phyloP scores from a whole-genome alignment of 768 basidiomycete genomes.

The Agaricus subrufescens region DNA sequence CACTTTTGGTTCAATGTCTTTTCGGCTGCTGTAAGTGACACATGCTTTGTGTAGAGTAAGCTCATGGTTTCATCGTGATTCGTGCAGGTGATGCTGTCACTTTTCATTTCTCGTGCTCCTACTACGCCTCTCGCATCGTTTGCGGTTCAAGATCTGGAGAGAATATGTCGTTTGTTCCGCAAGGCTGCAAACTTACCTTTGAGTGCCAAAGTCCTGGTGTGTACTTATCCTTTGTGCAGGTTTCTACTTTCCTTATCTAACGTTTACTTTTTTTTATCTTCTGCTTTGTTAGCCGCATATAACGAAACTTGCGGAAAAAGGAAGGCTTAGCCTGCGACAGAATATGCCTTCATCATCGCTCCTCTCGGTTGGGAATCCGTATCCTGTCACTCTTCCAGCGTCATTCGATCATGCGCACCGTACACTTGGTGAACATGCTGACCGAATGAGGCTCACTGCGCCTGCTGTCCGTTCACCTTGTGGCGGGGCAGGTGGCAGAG shows the following conservation, averaged over 20 bases:
- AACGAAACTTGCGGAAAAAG: constrained; percentile 48
- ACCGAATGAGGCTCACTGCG: constrained; percentile 20
- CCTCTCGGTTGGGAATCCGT: constrained; percentile 13
- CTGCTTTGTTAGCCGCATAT: constrained; percentile 42
- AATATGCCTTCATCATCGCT: not conserved
- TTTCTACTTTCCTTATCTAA: not conserved
- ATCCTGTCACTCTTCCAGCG: constrained; percentile 21
- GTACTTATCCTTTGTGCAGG: constrained; percentile 15
- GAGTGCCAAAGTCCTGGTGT: constrained; percentile 54
- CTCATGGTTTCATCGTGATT: not conserved
- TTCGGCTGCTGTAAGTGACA: constrained; percentile 56
- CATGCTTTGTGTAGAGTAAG: not conserved
- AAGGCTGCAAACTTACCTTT: constrained; percentile 58
- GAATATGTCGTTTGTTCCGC: constrained; percentile 51
- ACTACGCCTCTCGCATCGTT: constrained; percentile 50
- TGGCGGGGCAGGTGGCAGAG: not conserved
- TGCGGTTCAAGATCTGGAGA: constrained; percentile 59
- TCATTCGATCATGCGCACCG: constrained; percentile 33
- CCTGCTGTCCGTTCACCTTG: not conserved
- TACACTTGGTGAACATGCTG: constrained; percentile 27
- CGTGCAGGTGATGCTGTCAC: constrained; percentile 53
- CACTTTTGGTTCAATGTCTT: constrained; percentile 75
- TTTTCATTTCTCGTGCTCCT: constrained; percentile 61
- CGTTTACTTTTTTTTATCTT: not conserved
- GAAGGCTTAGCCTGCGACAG: constrained; percentile 22